Evolutionary conservation across 768 basidiomycete species (phyloP).

Genomic region (Dentipellis fragilis): DNA sequence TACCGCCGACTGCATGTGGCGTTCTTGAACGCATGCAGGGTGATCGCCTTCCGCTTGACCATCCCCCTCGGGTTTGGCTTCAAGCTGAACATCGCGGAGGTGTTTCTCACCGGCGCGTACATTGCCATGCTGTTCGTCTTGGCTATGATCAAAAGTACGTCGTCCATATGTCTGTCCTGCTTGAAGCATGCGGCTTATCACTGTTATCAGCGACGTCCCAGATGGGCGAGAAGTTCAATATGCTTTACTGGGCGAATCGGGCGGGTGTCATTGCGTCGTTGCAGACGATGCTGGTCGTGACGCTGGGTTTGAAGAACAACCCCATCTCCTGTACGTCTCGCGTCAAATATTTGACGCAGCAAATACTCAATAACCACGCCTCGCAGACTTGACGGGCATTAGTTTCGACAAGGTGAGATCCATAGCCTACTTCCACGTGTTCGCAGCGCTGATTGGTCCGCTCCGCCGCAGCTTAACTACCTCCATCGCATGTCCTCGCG

Average conservation of each 20-base stretch:
- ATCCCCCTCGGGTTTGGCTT: slow-evolving; percentile 21
- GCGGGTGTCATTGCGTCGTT: slow-evolving; percentile 32
- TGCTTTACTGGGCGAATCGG: slow-evolving; percentile 23
- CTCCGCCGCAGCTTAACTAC: background rate
- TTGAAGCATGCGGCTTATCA: background rate
- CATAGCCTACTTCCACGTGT: background rate
- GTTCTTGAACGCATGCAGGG: slow-evolving; percentile 18
- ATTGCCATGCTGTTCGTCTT: slow-evolving; percentile 20
- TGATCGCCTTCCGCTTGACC: slow-evolving; percentile 23
- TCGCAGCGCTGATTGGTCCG: too few species aligned
- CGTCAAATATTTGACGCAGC: too few species aligned
- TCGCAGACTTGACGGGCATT: slow-evolving; percentile 40
- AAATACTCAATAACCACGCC: too few species aligned
- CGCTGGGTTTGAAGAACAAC: slow-evolving; percentile 55
- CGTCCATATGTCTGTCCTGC: background rate
- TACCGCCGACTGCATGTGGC: slow-evolving; percentile 15
- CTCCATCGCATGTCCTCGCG: slow-evolving; percentile 1
- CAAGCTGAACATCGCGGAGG: slow-evolving; percentile 27
- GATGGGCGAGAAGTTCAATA: slow-evolving; percentile 14
- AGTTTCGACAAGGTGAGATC: slow-evolving; percentile 35
- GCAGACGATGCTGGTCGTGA: slow-evolving; percentile 46
- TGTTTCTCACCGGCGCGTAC: slow-evolving; percentile 27
- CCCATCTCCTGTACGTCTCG: slow-evolving; percentile 27
- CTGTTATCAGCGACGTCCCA: slow-evolving; percentile 15
- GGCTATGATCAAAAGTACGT: slow-evolving; percentile 20